These are phyloP conservation scores for Barnettozyma botsteinii DNA, from an alignment of 805 yeast species.

Conservation along the genomic window DNA sequence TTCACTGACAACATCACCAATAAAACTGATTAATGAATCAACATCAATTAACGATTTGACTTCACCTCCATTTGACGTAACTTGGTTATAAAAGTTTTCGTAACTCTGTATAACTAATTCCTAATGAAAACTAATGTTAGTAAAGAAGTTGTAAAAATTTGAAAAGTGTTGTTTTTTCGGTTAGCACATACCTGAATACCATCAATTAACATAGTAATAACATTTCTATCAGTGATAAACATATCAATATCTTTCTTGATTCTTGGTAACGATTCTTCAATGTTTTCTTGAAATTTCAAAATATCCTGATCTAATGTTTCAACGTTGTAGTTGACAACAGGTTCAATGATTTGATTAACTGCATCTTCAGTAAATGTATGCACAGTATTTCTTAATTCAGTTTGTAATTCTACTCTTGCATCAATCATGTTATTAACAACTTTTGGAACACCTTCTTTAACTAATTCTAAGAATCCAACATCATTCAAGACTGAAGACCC, in stretches of 20 bases:
- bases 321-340: constrained; percentile 28
- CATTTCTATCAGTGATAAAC: constrained; percentile 53
- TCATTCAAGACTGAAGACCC: constrained; percentile 23
- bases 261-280: constrained; percentile 52
- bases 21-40: constrained; percentile 51
- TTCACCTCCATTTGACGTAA: constrained; percentile 22
- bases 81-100: constrained; percentile 40
- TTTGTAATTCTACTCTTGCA: constrained; percentile 65
- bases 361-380: constrained; percentile 62
- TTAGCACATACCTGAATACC: constrained; percentile 43
- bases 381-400: constrained; percentile 65
- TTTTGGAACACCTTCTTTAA: constrained; percentile 67
- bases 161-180: too few species aligned
- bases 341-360: constrained; percentile 41
- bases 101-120: constrained; percentile 56
- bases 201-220: constrained; percentile 48
- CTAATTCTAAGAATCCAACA: constrained; percentile 37
- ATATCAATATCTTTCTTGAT: constrained; percentile 43
- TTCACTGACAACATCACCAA: constrained; percentile 32
- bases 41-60: constrained; percentile 53
- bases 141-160: background rate
- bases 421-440: constrained; percentile 80
- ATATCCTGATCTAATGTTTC: constrained; percentile 28
- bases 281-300: constrained; percentile 39
- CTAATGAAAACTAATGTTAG: constrained; percentile 6